phyloP scores from a whole-genome alignment of 2,329 filamentous ascomycete species.

The Neopestalotiopsis clavispora region DNA sequence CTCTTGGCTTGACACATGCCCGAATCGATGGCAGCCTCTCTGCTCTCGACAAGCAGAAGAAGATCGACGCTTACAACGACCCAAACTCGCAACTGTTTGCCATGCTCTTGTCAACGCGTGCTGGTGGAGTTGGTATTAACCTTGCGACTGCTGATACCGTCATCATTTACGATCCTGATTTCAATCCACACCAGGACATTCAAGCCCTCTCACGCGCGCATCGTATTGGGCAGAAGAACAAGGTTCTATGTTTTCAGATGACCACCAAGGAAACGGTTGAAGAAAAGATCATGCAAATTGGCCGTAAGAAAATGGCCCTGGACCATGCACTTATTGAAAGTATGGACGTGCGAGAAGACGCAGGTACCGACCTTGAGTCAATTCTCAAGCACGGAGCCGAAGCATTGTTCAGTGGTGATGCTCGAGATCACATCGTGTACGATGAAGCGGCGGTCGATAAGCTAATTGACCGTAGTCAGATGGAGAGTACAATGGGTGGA shows the following conservation, averaged over 20 bases:
- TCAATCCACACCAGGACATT: slow-evolving; percentile 97
- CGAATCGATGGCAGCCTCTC: slow-evolving; percentile 86
- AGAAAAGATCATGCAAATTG: slow-evolving; percentile 95
- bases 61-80: slow-evolving; percentile 92
- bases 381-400: slow-evolving; percentile 88
- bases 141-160: slow-evolving; percentile 96
- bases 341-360: slow-evolving; percentile 84
- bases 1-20: slow-evolving; percentile 73
- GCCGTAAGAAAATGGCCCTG: slow-evolving; percentile 92
- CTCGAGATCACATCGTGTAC: slow-evolving; percentile 77
- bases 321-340: slow-evolving; percentile 94
- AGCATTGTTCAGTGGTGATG: slow-evolving; percentile 80
- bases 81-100: slow-evolving; percentile 83
- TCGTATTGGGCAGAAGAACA: slow-evolving; percentile 94
- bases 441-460: slow-evolving; percentile 84
- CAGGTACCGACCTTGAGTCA: slow-evolving; percentile 79
- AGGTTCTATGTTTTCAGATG: slow-evolving; percentile 92
- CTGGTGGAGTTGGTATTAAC: slow-evolving; percentile 97
- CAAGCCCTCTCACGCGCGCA: slow-evolving; percentile 94
- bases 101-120: slow-evolving; percentile 90
- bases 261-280: slow-evolving; percentile 89
- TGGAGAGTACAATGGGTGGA: slow-evolving; percentile 72
- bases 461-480: slow-evolving; percentile 83
- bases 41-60: slow-evolving; percentile 87
- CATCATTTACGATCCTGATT: slow-evolving; percentile 95